A percentile compares a stretch with the other conserved stretches of the same genome.
Evolutionary conservation across 2,329 filamentous ascomycete species (phyloP).

Genomic region (Hypoxylon sp.): DNA sequence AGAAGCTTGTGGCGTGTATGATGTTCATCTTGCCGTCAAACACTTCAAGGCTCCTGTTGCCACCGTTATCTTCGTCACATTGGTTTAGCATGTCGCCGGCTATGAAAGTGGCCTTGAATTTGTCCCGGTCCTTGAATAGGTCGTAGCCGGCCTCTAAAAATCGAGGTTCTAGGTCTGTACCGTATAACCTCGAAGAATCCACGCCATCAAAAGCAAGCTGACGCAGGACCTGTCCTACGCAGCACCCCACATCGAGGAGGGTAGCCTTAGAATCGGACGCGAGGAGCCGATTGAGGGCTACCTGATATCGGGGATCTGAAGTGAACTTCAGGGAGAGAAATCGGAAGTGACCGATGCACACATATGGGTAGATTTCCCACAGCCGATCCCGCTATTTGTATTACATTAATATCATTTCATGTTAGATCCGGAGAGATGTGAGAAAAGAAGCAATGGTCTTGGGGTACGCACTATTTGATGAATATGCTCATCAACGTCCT

Average conservation of each 20-base stretch:
- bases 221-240: slow-evolving; percentile 66
- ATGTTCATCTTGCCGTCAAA: slow-evolving; percentile 62
- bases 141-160: slow-evolving; percentile 74
- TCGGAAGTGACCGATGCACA: slow-evolving; percentile 66
- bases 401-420: background rate
- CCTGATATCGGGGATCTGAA: slow-evolving; percentile 60
- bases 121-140: slow-evolving; percentile 72
- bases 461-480: slow-evolving; percentile 49
- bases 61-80: slow-evolving; percentile 51
- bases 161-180: slow-evolving; percentile 63
- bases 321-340: slow-evolving; percentile 63
- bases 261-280: slow-evolving; percentile 58
- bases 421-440: background rate
- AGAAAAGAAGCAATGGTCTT: background rate
- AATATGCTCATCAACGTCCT: slow-evolving; percentile 52
- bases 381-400: slow-evolving; percentile 60
- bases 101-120: slow-evolving; percentile 64
- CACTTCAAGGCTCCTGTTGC: slow-evolving; percentile 55
- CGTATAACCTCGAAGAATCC: slow-evolving; percentile 63
- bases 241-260: slow-evolving; percentile 67
- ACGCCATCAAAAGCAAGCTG: slow-evolving; percentile 67
- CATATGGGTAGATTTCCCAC: slow-evolving; percentile 62
- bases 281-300: slow-evolving; percentile 61
- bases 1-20: slow-evolving; percentile 66
- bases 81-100: slow-evolving; percentile 63